Base-by-base conservation (phyloP, 2,329 filamentous ascomycete species). In the Fragosphaeria purpurea region DNA sequence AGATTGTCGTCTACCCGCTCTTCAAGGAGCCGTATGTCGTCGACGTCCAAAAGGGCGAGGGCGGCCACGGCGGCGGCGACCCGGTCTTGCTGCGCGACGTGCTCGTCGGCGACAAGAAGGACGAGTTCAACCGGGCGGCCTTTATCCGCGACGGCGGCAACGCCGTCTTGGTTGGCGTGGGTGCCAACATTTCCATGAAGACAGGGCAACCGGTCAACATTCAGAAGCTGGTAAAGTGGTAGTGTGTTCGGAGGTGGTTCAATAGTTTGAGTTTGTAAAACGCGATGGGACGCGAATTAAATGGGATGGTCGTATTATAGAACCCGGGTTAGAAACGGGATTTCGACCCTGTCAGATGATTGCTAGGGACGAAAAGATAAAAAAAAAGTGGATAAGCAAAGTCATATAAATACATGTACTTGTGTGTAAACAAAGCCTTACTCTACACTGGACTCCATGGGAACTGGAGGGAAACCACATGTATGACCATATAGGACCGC, bases 11-110 rank as follows among this genome's bases (percentile, higher is more conserved):
- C 32, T 63, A 76, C 48, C 75, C 71, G 8, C 55, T 81, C 40
- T 80, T 82, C 51, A 72, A 76, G 58, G 76, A 78, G 60, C 78
- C 79, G 0, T 60, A 67, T 12, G 75, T 79, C 56, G 67, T 82
- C 6, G 70, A 75, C 54, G 72, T 82, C 31, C 65, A 66, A 0
- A 70, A 73, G 4, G 71, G 72, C 7, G 63, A 68, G 2, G 79
- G 79, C 0, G 77, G 77, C 0, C 79, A 83, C 51, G 79, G 79
- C 1, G 79, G 79, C 3, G 79, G 79, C 0, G 79, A 82, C 55
- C 70, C 70, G 0, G 72, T 80, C 1, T 55, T 83, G 47, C 58
- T 83, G 35, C 70, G 74, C 35, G 78, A 82, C 56, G 50, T 82
- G 9, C 80, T 83, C 58, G 78, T 77, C 0, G 70, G 72, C 54